Base-by-base conservation (phyloP, 2,329 filamentous ascomycete species). In the Trichoderma sp. region DNA sequence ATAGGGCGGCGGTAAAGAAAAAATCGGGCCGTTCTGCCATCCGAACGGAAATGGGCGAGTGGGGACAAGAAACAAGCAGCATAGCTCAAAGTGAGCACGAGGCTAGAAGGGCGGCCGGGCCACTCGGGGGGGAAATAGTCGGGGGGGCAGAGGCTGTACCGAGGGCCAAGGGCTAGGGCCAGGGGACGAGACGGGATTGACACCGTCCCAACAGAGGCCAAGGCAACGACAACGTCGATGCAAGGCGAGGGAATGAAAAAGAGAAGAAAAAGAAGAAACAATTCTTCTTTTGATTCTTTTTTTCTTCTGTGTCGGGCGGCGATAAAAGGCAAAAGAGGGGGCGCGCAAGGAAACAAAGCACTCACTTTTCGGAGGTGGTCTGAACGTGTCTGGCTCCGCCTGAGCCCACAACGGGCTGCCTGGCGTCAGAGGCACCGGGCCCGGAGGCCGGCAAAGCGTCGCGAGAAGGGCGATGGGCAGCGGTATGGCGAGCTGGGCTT, bases 381-480 rank as follows among this genome's bases (percentile, higher is more conserved):
- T 85, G 83, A 66, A 83, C 80, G 76, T 85, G 85, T 75, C 86
- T 85, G 75, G 85, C 82, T 69, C 82, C 81, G 72, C 80, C 80
- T 71, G 86, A 79, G 72, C 83, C 80, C 73, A 79, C 79, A 62
- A 77, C 79, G 74, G 83, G 79, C 75, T 84, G 84, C 77, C 79
- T 84, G 81, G 79, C 81, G 62, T 84, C 83, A 75, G 83, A 80
- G 74, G 82, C 82, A 74, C 84, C 83, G 75, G 82, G 80, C 75
- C 85, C 84, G 78, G 87, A 83, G 75, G 84, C 84, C 77, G 87
- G 87, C 57, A 89, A 81, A 73, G 82, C 85, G 77, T 90, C 88
- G 76, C 88, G 84, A 71, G 84, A 81, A 73, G 85, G 84, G 66
- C 87, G 84, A 77, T 86, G 85, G 68, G 84, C 82, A 71, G 81